Base-by-base conservation (phyloP, 202 grass and related monocot species). In the Elaeis oleifera region DNA sequence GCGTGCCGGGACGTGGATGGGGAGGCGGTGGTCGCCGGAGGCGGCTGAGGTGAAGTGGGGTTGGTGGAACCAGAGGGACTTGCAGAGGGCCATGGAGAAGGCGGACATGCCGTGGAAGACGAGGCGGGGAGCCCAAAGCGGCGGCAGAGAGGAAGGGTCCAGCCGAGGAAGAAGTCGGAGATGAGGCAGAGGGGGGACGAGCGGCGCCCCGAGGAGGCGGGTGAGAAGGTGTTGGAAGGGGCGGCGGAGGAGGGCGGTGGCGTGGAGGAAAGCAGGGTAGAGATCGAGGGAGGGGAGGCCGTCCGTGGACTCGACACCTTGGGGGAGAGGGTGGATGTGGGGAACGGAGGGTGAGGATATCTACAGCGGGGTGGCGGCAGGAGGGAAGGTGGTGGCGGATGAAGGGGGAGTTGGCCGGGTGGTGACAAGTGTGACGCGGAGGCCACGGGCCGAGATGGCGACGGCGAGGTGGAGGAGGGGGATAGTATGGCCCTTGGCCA, bases 111-210 rank as follows among this genome's bases (percentile, higher is more conserved):
- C 81, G 53, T 90, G 70, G 74, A 82, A 87, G 39, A 84, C 78
- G 65, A 90, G 9, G 31, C 80, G 75, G 7, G 80, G 63, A 95
- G 73, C 28, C 79, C 69, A 1, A 83, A 69, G n/a, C 74, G 62
- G 1, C 28, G 8, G 1, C 72, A 60, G 0, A 80, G 56, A 23
- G 23, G 19, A 22, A 61, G 71, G 7, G 83, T 90, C 68, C 79
- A 95, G 3, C 80, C 77, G 24, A 90, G 86, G 69, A 95, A 95
- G 77, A 95, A 87, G 80, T 95, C 83, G 2, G 90, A 83, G 72
- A 95, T 63, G 58, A 90, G 51, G 32, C 49, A 80, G 4, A 87
- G 71, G 6, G 83, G 5, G 18, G 29, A 56, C 27, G n/a, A 6
- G 52, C 31, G 52, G 18, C 26, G 0, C n/a, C 23, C 73, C 64